Evolutionary conservation across 2,329 filamentous ascomycete genomes (phyloP), one percentile per base, ranked within the genome.

Genomic region (Calycina herbarum): DNA sequence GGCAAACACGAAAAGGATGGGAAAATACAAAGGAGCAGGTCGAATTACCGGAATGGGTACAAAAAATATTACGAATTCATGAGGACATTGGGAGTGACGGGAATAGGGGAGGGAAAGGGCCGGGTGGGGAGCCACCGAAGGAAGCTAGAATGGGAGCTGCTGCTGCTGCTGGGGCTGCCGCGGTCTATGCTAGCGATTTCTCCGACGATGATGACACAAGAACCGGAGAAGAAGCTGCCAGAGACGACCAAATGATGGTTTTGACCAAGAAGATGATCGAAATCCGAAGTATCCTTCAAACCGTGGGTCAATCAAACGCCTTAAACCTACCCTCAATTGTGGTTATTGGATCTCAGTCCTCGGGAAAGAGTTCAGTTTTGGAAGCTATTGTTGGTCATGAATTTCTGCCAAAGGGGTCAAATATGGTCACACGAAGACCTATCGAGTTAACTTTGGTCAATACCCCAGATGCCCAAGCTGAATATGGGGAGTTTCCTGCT

Each of bases 191-290:
- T 45, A 90, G 94, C 73, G 88, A 92, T 27, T 83, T 89, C 65
- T 86, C 87, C 1, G 79, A 82, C 3, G 87, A 90, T 42, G 87
- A 94, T 42, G 86, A 89, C 69, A 78, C 82, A 4, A 82, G 88
- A 64, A 81, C 83, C 8, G 82, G 80, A 24, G 86, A 89, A 64
- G 87, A 91, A 74, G 83, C 85, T 59, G 92, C 93, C 20, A 88
- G 88, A 73, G 95, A 99, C 74, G 95, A 99, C 76, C 95, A 99
- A 78, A 99, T 99, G 94, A 99, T 99, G 95, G 84, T 97, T 71
- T 82, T 99, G 74, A 99, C 96, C 1, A 94, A 95, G 81, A 98
- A 98, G 81, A 99, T 99, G 95, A 99, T 99, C 74, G 95, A 99
- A 81, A 98, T 99, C 65, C 85, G 96, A 71, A 94, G 89, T 71